phyloP scores from a whole-genome alignment of 2,329 filamentous ascomycete species.

The Aspergillus vadensis region DNA sequence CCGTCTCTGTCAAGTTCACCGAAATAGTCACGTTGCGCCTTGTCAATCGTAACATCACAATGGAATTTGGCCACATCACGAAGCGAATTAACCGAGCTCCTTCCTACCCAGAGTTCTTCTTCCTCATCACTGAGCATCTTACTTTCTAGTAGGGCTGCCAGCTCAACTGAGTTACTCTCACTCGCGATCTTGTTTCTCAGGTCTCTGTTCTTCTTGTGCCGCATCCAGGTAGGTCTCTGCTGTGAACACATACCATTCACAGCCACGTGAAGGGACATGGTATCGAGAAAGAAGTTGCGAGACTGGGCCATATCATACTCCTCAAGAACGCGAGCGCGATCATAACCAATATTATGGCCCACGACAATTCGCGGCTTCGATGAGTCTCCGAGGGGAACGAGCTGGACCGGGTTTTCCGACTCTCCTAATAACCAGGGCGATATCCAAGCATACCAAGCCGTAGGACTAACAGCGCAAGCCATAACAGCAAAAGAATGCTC shows the following conservation, averaged over 20 bases:
- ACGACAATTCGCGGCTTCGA: conserved; percentile 74
- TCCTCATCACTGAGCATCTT: conserved; percentile 75
- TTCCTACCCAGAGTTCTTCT: conserved; percentile 91
- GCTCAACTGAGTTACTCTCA: conserved; percentile 69
- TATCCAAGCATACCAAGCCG: conserved; percentile 95
- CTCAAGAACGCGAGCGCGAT: conserved; percentile 82
- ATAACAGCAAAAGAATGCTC: conserved; percentile 91
- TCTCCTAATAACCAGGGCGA: conserved; percentile 93
- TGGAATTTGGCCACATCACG: conserved; percentile 97
- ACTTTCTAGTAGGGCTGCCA: conserved; percentile 70
- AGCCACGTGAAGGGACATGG: conserved; percentile 96
- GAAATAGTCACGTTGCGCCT: conserved; percentile 82
- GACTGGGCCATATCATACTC: conserved; percentile 86
- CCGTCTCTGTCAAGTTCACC: conserved; percentile 74
- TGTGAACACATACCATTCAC: conserved; percentile 99
- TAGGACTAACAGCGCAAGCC: conserved; percentile 89
- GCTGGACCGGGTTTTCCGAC: conserved; percentile 72
- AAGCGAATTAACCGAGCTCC: conserved; percentile 92
- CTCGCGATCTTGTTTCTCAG: conserved; percentile 75
- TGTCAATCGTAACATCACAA: conserved; percentile 87
- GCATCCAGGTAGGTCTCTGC: conserved; percentile 96
- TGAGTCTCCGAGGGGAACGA: conserved; percentile 84
- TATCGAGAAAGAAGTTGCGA: conserved; percentile 86
- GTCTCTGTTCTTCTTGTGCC: conserved; percentile 87
- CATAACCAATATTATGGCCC: conserved; percentile 95